Evolutionary conservation across 169 alveolate species (phyloP), one percentile per base, ranked within the genome.

Genomic region (Eimeria necatrix): DNA sequence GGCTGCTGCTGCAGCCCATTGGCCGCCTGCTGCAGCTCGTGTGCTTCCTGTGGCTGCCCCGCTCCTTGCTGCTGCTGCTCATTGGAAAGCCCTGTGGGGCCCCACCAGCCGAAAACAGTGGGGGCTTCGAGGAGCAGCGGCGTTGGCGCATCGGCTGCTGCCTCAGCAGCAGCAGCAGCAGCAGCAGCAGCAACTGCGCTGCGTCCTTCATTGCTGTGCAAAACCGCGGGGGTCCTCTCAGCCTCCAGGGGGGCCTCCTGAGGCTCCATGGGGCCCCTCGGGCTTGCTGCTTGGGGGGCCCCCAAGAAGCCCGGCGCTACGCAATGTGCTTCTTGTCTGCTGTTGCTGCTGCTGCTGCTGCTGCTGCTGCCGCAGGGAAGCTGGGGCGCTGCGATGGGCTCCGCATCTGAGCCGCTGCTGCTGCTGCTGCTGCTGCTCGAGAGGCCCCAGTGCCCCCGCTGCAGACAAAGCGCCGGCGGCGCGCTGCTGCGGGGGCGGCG

Each of bases 401-500:
- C 68, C n/a, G 53, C 71, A 18, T 81, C 90, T 24, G 90, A 81
- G 68, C 52, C 90, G 90, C 90, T 81, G 90, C 90, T 24, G 86
- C 61, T 41, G 85, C 78, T 70, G 59, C 60, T 22, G 90, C 46
- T 5, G 68, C 20, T 32, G 0, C 26, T 26, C 74, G 90, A 61
- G 73, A 41, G 73, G 49, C 90, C 73, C 90, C 74, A 61, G 74
- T 70, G 73, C 24, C 73, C 73, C 73, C 52, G 49, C 46, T n/a
- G 64, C 5, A 53, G 53, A 26, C 74, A 46, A 41, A 81, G 22
- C 20, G 90, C 73, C 3, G 90, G 90, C 53, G 90, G 90, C 22
- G 90, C 90, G 73, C 90, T 81, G 90, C 90, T 52, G 90, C 90
- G 90, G 32, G 90, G 90, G n/a, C 46, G 73, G 90, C 90, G 90